Percentiles rank a stretch among this genome's conserved stretches.
phyloP scores from a whole-genome alignment of 345 rosid species.

The Eucalyptus cloeziana region DNA sequence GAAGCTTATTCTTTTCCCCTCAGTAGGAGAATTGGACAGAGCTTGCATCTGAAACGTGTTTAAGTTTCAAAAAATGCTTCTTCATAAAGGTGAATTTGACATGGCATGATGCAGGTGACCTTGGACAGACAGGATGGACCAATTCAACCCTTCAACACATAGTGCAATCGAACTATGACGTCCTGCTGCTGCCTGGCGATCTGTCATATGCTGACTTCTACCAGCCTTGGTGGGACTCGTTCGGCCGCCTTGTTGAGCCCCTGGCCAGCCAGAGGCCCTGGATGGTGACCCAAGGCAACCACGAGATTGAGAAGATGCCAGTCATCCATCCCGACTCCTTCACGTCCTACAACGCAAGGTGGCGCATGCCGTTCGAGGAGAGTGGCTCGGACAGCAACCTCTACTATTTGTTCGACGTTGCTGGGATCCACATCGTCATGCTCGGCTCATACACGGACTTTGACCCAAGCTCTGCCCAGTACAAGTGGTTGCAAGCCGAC shows the following conservation, averaged over 20 bases:
- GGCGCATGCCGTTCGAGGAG: slow-evolving; percentile 68
- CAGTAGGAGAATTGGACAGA: no score
- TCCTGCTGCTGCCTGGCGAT: slow-evolving; percentile 66
- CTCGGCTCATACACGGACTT: slow-evolving; percentile 77
- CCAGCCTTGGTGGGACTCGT: slow-evolving; percentile 65
- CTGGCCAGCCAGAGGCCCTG: slow-evolving; percentile 75
- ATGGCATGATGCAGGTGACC: slow-evolving; percentile 34
- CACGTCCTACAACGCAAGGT: slow-evolving; percentile 67
- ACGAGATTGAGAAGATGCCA: slow-evolving; percentile 50
- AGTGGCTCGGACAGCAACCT: slow-evolving; percentile 61
- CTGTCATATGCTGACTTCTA: slow-evolving; percentile 46
- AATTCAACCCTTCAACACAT: slow-evolving; percentile 56
- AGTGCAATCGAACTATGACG: slow-evolving; percentile 34
- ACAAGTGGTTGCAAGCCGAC: slow-evolving; percentile 54
- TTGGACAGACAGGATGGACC: slow-evolving; percentile 74
- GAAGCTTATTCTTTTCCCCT: no score
- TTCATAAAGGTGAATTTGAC: not conserved
- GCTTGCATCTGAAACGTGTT: no score
- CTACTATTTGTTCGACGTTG: slow-evolving; percentile 64
- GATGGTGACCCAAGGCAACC: slow-evolving; percentile 95
- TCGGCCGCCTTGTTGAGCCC: slow-evolving; percentile 70
- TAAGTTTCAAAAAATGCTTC: no score
- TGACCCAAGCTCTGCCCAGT: slow-evolving; percentile 43
- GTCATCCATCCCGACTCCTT: slow-evolving; percentile 24
- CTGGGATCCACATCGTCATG: slow-evolving; percentile 56